A percentile compares a stretch with the other conserved stretches of the same genome.
Conservation (phyloP, 768 basidiomycete genomes). For the Rhodotorula diobovata region DNA sequence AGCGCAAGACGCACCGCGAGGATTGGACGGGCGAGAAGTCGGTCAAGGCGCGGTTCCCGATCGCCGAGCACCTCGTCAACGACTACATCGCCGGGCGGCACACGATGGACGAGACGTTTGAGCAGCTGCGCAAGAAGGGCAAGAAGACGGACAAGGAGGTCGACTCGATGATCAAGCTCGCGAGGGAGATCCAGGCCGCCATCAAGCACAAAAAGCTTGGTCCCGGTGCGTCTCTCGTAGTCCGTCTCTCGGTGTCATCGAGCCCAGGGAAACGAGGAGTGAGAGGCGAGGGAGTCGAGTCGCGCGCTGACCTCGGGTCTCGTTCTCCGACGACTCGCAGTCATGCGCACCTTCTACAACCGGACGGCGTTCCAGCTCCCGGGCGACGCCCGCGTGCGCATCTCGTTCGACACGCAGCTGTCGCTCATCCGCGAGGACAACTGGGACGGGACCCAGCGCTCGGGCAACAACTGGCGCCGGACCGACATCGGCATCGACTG, state of each 20-base stretch:
- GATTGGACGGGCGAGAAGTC: slow-evolving; percentile 99
- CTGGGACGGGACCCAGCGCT: slow-evolving; percentile 76
- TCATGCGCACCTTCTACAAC: slow-evolving; percentile 96
- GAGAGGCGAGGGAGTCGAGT: no score
- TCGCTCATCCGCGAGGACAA: slow-evolving; percentile 93
- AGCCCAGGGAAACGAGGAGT: no score
- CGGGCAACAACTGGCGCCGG: slow-evolving; percentile 86
- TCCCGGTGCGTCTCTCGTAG: slow-evolving; percentile 65
- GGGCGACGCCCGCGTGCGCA: slow-evolving; percentile 95
- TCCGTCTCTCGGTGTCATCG: background rate
- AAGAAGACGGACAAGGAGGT: slow-evolving; percentile 90
- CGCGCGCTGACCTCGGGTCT: background rate
- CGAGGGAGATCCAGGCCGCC: slow-evolving; percentile 93
- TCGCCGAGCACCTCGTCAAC: slow-evolving; percentile 80
- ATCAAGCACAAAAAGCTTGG: slow-evolving; percentile 71
- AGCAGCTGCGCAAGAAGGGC: slow-evolving; percentile 71
- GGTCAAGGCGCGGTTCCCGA: slow-evolving; percentile 91
- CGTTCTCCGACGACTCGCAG: slow-evolving; percentile 50
- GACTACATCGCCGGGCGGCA: slow-evolving; percentile 84
- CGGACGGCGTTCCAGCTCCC: slow-evolving; percentile 98
- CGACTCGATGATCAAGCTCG: slow-evolving; percentile 89
- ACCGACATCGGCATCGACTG: slow-evolving; percentile 80
- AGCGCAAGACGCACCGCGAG: slow-evolving; percentile 68
- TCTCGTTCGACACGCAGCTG: slow-evolving; percentile 94
- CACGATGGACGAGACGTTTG: slow-evolving; percentile 88